Conservation (phyloP, 1,139 yeast species). For the Zygosaccharomyces sapae region DNA sequence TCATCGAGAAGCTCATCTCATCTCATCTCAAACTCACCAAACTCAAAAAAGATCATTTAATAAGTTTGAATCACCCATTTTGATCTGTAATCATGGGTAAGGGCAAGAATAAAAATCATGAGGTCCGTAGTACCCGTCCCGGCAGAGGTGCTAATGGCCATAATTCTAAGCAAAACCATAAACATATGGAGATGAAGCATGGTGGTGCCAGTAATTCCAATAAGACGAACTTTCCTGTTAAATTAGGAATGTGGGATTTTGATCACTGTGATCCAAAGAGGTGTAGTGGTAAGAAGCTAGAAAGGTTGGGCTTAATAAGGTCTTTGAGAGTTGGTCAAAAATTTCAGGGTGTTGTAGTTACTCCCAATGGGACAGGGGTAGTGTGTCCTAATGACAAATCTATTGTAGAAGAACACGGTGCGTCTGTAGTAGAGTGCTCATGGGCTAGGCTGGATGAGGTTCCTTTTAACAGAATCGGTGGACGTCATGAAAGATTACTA, state of each 20-base stretch:
- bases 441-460: constrained; percentile 97
- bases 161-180: constrained; percentile 51
- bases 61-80: background rate
- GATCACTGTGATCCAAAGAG: constrained; percentile 98
- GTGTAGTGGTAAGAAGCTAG: constrained; percentile 92
- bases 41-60: background rate
- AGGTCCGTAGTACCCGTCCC: constrained; percentile 38
- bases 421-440: constrained; percentile 96
- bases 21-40: background rate
- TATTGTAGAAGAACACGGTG: constrained; percentile 75
- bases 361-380: constrained; percentile 87
- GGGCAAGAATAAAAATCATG: constrained; percentile 59
- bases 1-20: background rate
- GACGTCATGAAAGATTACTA: constrained; percentile 76
- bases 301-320: constrained; percentile 77
- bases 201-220: constrained; percentile 16
- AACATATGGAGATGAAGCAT: constrained; percentile 40
- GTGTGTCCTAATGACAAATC: constrained; percentile 86
- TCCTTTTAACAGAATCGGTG: constrained; percentile 89
- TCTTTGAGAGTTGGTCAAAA: constrained; percentile 84
- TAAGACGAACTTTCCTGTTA: constrained; percentile 57
- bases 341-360: constrained; percentile 82
- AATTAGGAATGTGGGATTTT: constrained; percentile 90
- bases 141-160: constrained; percentile 54
- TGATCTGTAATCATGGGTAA: constrained; percentile 47